Conservation (phyloP, 208 protist genomes). For the Wallacemonas collosoma region DNA sequence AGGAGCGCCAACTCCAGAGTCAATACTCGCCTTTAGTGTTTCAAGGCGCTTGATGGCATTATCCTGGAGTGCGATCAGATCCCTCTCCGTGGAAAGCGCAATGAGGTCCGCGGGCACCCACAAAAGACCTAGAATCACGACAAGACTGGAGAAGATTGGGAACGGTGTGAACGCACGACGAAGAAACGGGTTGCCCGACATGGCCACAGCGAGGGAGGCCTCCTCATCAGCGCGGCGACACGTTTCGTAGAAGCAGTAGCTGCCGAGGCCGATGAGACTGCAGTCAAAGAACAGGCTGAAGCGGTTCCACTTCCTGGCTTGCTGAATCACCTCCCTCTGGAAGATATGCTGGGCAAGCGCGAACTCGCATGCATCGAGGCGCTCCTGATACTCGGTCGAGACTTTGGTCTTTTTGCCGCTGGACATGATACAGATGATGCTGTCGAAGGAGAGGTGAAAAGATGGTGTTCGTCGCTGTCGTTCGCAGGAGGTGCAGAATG, state of each 20-base stretch:
- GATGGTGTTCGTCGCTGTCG: not conserved
- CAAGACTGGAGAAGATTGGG: conserved; percentile 32
- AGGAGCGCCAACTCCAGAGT: not conserved
- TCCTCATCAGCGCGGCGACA: conserved; percentile 31
- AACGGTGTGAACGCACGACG: conserved; percentile 41
- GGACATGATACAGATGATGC: not conserved
- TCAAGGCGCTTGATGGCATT: conserved; percentile 21
- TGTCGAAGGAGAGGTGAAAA: not conserved
- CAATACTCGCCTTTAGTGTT: conserved; percentile 10
- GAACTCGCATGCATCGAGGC: conserved; percentile 32
- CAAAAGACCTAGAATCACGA: conserved; percentile 29
- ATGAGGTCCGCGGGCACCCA: conserved; percentile 35
- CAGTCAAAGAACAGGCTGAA: conserved; percentile 27
- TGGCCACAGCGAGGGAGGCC: conserved; percentile 27
- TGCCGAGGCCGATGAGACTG: conserved; percentile 13
- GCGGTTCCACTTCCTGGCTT: conserved; percentile 18
- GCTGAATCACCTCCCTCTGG: conserved; percentile 22
- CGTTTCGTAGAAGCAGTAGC: conserved; percentile 27
- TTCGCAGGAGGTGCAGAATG: too few relatives aligned
- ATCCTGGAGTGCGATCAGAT: conserved; percentile 26
- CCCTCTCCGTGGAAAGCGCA: conserved; percentile 23
- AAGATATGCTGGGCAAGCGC: conserved; percentile 25
- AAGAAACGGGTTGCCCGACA: conserved; percentile 38
- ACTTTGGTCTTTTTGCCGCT: conserved; percentile 6
- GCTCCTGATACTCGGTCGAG: conserved; percentile 32